phyloP scores from a whole-genome alignment of 1,284 basidiomycete genomes.

The Melampsora abietis-canadensis region DNA sequence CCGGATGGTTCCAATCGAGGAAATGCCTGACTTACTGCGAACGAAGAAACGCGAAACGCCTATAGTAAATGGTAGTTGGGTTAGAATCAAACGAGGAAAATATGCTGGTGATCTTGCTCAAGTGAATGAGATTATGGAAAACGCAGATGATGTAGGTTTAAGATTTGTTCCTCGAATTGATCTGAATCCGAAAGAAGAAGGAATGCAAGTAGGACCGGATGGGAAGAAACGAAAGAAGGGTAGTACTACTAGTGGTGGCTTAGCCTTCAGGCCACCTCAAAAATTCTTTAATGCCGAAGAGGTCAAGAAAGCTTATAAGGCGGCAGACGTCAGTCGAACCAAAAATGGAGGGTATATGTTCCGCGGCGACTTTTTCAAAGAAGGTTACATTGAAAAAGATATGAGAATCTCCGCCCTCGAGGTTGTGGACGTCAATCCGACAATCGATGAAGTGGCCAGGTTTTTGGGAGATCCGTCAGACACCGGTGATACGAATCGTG shows the following conservation, averaged over 20 bases:
- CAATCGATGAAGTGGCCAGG: conserved; percentile 89
- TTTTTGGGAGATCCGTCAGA: conserved; percentile 57
- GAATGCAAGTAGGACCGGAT: conserved; percentile 57
- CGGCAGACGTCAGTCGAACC: conserved; percentile 66
- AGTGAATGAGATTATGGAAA: conserved; percentile 87
- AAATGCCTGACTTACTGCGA: conserved; percentile 94
- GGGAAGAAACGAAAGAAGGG: conserved; percentile 63
- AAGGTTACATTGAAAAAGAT: conserved; percentile 96
- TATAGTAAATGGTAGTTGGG: conserved; percentile 85
- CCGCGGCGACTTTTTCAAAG: conserved; percentile 85
- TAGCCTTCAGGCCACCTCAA: conserved; percentile 75
- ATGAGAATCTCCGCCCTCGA: conserved; percentile 76
- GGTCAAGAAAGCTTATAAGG: conserved; percentile 79
- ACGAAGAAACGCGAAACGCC: conserved; percentile 91
- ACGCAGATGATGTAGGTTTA: conserved; percentile 87
- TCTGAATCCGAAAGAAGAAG: conserved; percentile 79
- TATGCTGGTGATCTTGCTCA: conserved; percentile 93
- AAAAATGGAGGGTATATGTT: conserved; percentile 71
- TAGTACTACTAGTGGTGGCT: conserved; percentile 55
- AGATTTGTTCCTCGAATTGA: conserved; percentile 97
- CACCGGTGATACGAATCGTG: conserved; percentile 57
- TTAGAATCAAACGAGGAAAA: conserved; percentile 87
- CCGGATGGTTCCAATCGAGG: conserved; percentile 87
- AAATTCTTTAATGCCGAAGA: conserved; percentile 93
- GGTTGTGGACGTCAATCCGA: conserved; percentile 87